These are phyloP conservation scores for Diplodia mutila DNA, from an alignment of 2,329 filamentous ascomycete species.

Conservation along the genomic window DNA sequence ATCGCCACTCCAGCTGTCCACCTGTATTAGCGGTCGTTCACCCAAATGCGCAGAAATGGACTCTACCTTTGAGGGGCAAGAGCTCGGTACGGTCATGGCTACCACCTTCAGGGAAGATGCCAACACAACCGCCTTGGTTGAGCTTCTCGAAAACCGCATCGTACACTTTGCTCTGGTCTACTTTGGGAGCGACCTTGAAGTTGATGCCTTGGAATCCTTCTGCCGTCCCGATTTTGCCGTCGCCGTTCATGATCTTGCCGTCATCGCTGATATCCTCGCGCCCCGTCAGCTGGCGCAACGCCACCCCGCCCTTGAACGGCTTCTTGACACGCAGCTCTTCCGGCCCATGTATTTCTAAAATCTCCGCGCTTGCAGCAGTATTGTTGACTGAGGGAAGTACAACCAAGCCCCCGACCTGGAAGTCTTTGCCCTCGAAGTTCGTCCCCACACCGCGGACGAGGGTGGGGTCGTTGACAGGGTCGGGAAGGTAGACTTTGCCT, in stretches of 20 bases:
- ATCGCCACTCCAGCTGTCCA: constrained; percentile 83
- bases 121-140: constrained; percentile 82
- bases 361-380: constrained; percentile 78
- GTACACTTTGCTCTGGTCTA: constrained; percentile 93
- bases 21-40: constrained; percentile 26
- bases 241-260: constrained; percentile 63
- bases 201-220: constrained; percentile 73
- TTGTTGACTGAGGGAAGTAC: constrained; percentile 86
- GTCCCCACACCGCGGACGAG: constrained; percentile 79
- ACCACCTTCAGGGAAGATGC: constrained; percentile 95
- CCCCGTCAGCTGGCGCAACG: constrained; percentile 80
- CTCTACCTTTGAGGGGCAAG: constrained; percentile 75
- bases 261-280: constrained; percentile 71
- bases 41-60: background rate
- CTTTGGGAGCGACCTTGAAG: constrained; percentile 88
- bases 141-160: constrained; percentile 88
- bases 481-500: constrained; percentile 85
- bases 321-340: constrained; percentile 87
- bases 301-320: constrained; percentile 75
- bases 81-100: constrained; percentile 93
- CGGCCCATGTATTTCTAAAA: constrained; percentile 76
- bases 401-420: constrained; percentile 78
- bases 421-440: constrained; percentile 74
- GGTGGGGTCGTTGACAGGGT: constrained; percentile 82
- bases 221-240: constrained; percentile 55